Base-by-base conservation (phyloP, 495 filamentous ascomycete genomes). In the Lentithecium fluviatile region DNA sequence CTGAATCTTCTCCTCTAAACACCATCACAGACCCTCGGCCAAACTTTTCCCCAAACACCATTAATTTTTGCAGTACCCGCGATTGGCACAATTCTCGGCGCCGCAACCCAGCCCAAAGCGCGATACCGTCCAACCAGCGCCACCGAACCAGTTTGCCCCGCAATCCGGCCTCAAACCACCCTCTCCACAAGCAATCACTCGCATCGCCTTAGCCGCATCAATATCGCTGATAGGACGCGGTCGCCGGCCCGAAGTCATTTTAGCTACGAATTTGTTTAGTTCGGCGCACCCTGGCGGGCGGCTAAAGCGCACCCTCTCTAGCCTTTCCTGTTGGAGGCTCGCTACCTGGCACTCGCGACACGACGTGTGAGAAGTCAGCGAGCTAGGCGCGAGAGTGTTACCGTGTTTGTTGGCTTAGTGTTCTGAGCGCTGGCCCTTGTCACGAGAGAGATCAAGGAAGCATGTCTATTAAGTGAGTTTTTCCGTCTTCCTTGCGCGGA, bases 381-480 rank as follows among this genome's bases (percentile, higher is more conserved):
- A 10, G 11, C 24, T 21, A 21, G 23, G 24, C 17, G 17, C 56
- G 32, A 46, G 20, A 59, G 24, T 47, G n/a, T 17, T 3, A 15
- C 45, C 13, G 21, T 15, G 19, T 15, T 25, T 24, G 7, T 20
- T n/a, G 12, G 23, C 24, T 26, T 25, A 17, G 25, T 52, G 36
- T 43, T 37, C 32, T 32, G 29, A 32, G 29, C 29, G 34, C 42
- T 34, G 34, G 21, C 36, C 17, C 17, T 26, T 15, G 32, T 34
- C 52, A 52, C 58, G 43, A 56, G 53, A 17, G 12, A 17, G 47
- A 10, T 15, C n/a, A 17, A 15, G 20, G 21, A 25, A 54, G 17
- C 43, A 69, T 69, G 67, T 69, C 67, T 29, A 63, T 69, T 63
- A 69, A 69, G 67, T 69, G 21, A 56, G 67, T 69, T 40, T 59